Base-by-base conservation (phyloP, 345 rosid species). In the Cardamine occulta region DNA sequence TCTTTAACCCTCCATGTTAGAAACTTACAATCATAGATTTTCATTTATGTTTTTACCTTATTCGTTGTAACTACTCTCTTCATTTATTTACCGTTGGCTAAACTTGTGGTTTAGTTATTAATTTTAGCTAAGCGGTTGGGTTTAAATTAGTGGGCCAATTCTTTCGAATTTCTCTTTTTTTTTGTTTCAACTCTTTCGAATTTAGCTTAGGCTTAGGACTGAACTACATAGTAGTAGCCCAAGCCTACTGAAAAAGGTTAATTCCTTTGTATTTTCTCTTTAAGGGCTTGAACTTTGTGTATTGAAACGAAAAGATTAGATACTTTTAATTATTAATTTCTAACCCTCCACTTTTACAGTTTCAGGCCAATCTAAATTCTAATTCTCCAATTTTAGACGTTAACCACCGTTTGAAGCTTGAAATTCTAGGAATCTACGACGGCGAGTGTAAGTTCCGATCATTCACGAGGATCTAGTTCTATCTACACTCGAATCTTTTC, bases 391-490 rank as follows among this genome's bases (percentile, higher is more conserved):
- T n/a, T 69, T 29, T 6, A 52, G 72, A 66, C 52, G 34, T 63
- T 42, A 63, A 24, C 37, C 59, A 51, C 21, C 52, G 34, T 34
- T 29, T 57, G 60, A 58, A 68, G 68, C 54, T 39, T 75, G 28
- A 49, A 39, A 4, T 60, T 31, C 56, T 19, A 55, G 21, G 62
- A 21, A 60, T 61, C 74, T 4, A 28, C 70, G 24, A 37, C 68
- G 64, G 63, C n/a, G 12, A 68, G 2, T 60, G 74, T 68, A 68
- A 68, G 79, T 75, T 67, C 45, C 62, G 67, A 12, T 74, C 26
- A 63, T 23, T 37, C 69, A 18, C 5, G 44, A 63, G 2, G 23
- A 18, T 73, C 68, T 52, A 19, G 0, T 52, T 61, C 52, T 51
- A 51, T 35, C 39, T 6, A 2, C 45, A 21, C 7, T 73, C 18